Conservation (phyloP, 148 eudicot species). For the Nyssa sinensis region DNA sequence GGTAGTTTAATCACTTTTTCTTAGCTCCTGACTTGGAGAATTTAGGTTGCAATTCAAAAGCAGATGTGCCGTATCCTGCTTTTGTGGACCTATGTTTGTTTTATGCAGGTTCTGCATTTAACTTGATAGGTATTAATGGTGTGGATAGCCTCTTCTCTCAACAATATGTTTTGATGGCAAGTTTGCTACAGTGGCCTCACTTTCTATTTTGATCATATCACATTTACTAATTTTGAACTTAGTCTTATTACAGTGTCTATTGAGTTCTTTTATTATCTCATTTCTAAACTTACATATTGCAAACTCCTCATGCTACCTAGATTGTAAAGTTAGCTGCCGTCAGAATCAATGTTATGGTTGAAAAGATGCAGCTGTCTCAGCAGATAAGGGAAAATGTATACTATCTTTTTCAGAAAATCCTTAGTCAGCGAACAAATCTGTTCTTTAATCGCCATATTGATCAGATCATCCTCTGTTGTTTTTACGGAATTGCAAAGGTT, state of each 20-base stretch:
- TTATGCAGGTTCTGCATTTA: neutral
- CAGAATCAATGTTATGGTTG: conserved; percentile 90
- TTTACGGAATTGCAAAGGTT: conserved; percentile 98
- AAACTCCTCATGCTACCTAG: conserved; percentile 30
- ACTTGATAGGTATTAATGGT: neutral
- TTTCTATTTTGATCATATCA: conserved; percentile 1
- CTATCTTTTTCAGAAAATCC: conserved; percentile 79
- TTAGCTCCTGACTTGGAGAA: neutral
- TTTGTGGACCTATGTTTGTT: neutral
- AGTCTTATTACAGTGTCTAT: neutral
- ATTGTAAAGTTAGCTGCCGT: conserved; percentile 94
- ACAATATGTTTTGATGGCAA: neutral
- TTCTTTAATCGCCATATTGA: conserved; percentile 90
- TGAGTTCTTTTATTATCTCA: neutral
- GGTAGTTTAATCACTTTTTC: neutral
- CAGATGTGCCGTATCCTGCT: neutral
- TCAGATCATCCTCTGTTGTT: conserved; percentile 88
- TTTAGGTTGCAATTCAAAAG: neutral
- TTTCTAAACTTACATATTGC: neutral
- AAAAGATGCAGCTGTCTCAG: conserved; percentile 72
- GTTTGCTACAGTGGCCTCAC: neutral
- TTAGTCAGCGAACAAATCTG: conserved; percentile 63
- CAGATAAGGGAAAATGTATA: conserved; percentile 78
- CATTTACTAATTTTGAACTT: neutral
- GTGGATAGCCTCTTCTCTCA: conserved; percentile 1